Evolutionary conservation across 2,329 filamentous ascomycete genomes (phyloP).

Genomic region (Hymenotorrendiella dingleyae): DNA sequence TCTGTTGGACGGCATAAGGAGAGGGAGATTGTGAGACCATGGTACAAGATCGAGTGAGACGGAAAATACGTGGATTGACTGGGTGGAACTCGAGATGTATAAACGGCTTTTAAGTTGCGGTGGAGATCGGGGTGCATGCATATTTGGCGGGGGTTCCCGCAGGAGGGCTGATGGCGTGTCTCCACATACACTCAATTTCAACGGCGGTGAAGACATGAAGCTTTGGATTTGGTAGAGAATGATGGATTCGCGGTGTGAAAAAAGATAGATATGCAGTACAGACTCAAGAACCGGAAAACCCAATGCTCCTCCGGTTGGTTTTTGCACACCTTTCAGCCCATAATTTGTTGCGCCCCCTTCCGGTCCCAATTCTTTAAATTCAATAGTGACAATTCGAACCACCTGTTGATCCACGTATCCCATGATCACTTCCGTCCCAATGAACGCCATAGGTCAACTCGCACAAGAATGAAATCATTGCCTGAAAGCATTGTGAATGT

Average conservation of each 20-base stretch:
- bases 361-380: background rate
- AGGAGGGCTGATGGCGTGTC: background rate
- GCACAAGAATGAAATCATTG: background rate
- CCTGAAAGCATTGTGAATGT: constrained; percentile 31
- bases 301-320: too few relatives aligned
- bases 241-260: background rate
- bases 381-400: background rate
- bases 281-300: background rate
- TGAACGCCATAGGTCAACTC: background rate
- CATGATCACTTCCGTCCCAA: background rate
- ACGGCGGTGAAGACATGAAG: background rate
- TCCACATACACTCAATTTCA: background rate
- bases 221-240: background rate
- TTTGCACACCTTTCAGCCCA: too few relatives aligned
- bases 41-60: background rate
- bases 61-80: background rate
- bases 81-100: background rate
- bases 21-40: background rate
- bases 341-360: background rate
- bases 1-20: too few relatives aligned
- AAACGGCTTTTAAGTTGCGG: background rate
- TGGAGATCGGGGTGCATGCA: background rate
- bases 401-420: background rate
- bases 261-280: background rate
- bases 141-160: background rate